Percentiles rank a stretch among this genome's conserved stretches.
Conservation (phyloP, 176 grass and related monocot genomes). For the Hyparrhenia diplandra region DNA sequence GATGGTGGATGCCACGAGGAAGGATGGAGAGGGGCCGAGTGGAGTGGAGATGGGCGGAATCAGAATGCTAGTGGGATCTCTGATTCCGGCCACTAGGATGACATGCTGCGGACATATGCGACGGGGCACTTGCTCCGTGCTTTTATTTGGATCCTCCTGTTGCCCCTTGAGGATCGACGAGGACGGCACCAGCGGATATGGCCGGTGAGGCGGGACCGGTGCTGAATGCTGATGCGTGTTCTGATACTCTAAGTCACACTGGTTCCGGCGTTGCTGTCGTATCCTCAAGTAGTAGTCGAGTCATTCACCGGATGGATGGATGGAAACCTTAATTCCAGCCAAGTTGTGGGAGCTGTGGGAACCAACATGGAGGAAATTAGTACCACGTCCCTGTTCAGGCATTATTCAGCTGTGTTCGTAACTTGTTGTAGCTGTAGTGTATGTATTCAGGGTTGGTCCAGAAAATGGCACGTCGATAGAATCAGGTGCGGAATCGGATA, state of each 20-base stretch:
- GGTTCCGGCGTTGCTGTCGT: neutral
- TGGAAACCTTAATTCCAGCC: conserved; percentile 35
- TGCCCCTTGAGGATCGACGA: conserved; percentile 36
- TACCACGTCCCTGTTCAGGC: neutral
- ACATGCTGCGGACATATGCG: conserved; percentile 36
- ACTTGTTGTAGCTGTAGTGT: neutral
- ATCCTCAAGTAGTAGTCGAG: neutral
- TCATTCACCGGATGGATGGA: neutral
- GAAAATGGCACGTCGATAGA: neutral
- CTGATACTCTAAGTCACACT: conserved; percentile 5
- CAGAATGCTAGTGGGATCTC: conserved; percentile 49
- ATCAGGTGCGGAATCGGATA: neutral
- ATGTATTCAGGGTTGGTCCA: neutral
- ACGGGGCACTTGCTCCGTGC: conserved; percentile 36
- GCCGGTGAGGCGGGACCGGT: neutral
- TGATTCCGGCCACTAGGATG: conserved; percentile 20
- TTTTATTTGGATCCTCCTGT: neutral
- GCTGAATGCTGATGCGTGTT: neutral
- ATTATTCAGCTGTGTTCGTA: neutral
- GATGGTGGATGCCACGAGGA: conserved; percentile 41
- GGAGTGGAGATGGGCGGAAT: neutral
- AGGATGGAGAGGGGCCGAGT: neutral
- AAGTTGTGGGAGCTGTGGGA: neutral
- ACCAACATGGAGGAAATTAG: neutral
- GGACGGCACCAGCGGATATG: conserved; percentile 25